phyloP scores from a whole-genome alignment of 169 alveolate genomes.

The Plasmodium ovale region DNA sequence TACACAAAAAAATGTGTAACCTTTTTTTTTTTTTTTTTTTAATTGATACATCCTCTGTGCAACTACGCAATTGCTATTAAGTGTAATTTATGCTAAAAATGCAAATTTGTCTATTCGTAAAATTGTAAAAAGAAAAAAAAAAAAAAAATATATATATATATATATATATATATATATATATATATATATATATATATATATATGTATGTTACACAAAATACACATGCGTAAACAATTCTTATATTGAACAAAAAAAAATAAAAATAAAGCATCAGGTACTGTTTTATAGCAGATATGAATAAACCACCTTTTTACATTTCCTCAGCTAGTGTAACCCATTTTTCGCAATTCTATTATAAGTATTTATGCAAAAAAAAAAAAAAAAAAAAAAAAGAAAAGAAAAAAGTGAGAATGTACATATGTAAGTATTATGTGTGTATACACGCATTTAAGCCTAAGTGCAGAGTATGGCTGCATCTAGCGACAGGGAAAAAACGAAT shows the following conservation, averaged over 20 bases:
- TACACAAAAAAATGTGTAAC: no score
- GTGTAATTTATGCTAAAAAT: no score
- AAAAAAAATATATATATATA: neutral
- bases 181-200: slow-evolving; percentile 4
- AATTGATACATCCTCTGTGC: neutral
- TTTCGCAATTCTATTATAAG: slow-evolving; percentile 41
- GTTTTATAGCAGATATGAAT: neutral
- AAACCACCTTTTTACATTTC: slow-evolving; percentile 8
- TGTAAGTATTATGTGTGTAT: neutral
- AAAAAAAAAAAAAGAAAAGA: neutral
- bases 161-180: slow-evolving; percentile 12
- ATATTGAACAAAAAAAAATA: neutral
- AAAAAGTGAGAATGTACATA: neutral
- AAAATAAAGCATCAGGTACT: no score
- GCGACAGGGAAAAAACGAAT: neutral
- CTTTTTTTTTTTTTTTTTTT: neutral
- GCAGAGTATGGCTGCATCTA: neutral
- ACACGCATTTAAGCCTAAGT: neutral
- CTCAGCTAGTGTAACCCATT: slow-evolving; percentile 58
- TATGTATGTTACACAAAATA: neutral
- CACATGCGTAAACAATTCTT: neutral
- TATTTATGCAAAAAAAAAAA: neutral
- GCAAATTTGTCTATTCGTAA: neutral
- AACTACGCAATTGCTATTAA: no score
- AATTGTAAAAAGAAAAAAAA: neutral